Evolutionary conservation across 306 rosid species (phyloP), one percentile per base, ranked within the genome.

Genomic region (Sicyos edulis): DNA sequence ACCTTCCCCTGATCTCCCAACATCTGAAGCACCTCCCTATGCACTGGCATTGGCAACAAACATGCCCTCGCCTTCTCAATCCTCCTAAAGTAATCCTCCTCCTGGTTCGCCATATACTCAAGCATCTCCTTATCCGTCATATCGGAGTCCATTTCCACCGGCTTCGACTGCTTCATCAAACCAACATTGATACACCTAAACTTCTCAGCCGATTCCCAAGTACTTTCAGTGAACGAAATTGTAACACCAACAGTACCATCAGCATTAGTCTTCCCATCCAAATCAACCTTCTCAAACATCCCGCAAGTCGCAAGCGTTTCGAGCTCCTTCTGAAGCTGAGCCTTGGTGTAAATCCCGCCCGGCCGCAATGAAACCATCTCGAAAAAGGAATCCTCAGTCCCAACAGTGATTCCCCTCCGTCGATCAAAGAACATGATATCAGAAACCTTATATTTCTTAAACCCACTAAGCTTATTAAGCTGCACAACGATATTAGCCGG

Each of bases 101-200:
- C 97, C 62, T 91, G 96, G 76, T 62, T 83, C 83, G 79, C 14
- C 54, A 80, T 91, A 60, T 88, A 85, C 78, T 86, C 91, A n/a
- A 87, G 9, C 78, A 84, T 91, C 89, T 93, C 99, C 81, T 91
- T 93, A 2, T 93, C 99, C 7, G 99, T 87, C 97, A 93, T 88
- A 40, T 93, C 99, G 6, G 86, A 13, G 72, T 93, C 99, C 97
- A 91, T 87, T 50, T 93, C 97, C 13, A 86, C 58, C 0, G 92
- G 91, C 82, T 93, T 93, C 0, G 99, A 77, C 81, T 91, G 96
- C 8, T 73, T 74, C 96, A 93, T 85, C 69, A 88, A 21, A 45
- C 97, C 97, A 0, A 93, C 99, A 19, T 91, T 93, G 78, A 93
- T 88, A 81, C 99, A 93, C 10, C 97, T 88, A 63, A 93, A 93